Evolutionary conservation across 768 basidiomycete genomes (phyloP).

Genomic region (Mycena amicta): DNA sequence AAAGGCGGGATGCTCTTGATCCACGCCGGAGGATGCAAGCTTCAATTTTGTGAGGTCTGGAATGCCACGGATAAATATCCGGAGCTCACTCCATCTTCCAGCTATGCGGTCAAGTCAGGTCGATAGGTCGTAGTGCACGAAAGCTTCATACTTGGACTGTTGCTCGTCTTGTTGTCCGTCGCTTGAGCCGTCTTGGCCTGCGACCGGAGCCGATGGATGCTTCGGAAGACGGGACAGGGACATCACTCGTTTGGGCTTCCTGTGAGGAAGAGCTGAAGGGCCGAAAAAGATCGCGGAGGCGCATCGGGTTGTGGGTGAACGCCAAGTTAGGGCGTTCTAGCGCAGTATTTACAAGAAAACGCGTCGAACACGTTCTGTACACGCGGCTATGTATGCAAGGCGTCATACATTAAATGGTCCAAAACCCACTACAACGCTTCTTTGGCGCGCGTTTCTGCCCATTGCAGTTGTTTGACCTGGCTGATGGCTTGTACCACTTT

Average conservation of each 20-base stretch:
- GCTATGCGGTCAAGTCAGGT: not conserved
- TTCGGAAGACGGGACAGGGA: not conserved
- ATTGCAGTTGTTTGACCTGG: slow-evolving; percentile 60
- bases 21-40: not conserved
- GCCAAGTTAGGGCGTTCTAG: no score
- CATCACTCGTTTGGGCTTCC: slow-evolving; percentile 12
- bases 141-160: not conserved
- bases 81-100: not conserved
- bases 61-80: not conserved
- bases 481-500: slow-evolving; percentile 66
- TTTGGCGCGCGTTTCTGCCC: no score
- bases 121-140: not conserved
- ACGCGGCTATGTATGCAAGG: slow-evolving; percentile 16
- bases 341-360: slow-evolving; percentile 13
- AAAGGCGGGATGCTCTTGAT: not conserved
- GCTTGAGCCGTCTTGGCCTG: slow-evolving; percentile 13
- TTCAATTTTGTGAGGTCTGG: not conserved
- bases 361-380: slow-evolving; percentile 14
- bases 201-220: not conserved
- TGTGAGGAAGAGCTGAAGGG: slow-evolving; percentile 25
- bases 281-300: slow-evolving; percentile 28
- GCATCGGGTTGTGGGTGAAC: slow-evolving; percentile 18
- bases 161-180: slow-evolving; percentile 3
- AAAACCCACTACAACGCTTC: slow-evolving; percentile 26
- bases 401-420: slow-evolving; percentile 13